These are phyloP conservation scores for Leccinum solheimii DNA, from an alignment of 1,284 basidiomycete genomes.

Conservation along the genomic window DNA sequence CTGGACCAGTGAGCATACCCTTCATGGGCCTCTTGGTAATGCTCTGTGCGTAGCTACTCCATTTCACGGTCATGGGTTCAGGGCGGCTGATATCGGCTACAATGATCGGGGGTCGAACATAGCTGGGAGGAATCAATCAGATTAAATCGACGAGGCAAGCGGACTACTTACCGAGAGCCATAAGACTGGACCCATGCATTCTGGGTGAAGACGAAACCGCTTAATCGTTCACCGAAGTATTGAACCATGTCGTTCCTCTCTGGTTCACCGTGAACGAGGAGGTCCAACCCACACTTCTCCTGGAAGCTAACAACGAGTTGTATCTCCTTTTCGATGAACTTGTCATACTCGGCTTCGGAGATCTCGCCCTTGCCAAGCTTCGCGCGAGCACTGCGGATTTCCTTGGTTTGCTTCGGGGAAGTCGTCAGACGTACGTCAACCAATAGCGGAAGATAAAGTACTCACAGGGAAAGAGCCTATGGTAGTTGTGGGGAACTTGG, in stretches of 20 bases:
- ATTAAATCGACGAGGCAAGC: slow-evolving; percentile 1
- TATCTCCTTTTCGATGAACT: slow-evolving; percentile 99
- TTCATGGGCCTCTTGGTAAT: slow-evolving; percentile 96
- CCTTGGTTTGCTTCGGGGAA: slow-evolving; percentile 85
- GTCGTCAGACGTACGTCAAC: slow-evolving; percentile 1
- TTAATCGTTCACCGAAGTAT: slow-evolving; percentile 98
- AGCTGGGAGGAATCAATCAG: slow-evolving; percentile 57
- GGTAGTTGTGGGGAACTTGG: slow-evolving; percentile 98
- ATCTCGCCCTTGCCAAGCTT: slow-evolving; percentile 95
- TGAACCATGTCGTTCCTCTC: slow-evolving; percentile 99
- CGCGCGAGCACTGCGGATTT: slow-evolving; percentile 95
- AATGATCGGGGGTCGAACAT: slow-evolving; percentile 98
- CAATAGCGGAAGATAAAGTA: slow-evolving; percentile 11
- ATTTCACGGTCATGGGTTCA: slow-evolving; percentile 93
- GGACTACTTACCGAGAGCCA: slow-evolving; percentile 70
- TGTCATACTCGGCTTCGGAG: slow-evolving; percentile 87
- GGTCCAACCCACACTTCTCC: slow-evolving; percentile 94
- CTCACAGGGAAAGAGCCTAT: slow-evolving; percentile 95
- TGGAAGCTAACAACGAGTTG: slow-evolving; percentile 94
- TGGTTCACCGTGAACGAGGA: slow-evolving; percentile 98
- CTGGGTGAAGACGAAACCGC: slow-evolving; percentile 97
- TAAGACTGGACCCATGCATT: slow-evolving; percentile 99
- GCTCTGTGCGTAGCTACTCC: slow-evolving; percentile 97
- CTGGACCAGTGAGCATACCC: slow-evolving; percentile 97
- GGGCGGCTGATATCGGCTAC: slow-evolving; percentile 98